phyloP scores from a whole-genome alignment of 208 protist species.

The Trichomonas tenax region DNA sequence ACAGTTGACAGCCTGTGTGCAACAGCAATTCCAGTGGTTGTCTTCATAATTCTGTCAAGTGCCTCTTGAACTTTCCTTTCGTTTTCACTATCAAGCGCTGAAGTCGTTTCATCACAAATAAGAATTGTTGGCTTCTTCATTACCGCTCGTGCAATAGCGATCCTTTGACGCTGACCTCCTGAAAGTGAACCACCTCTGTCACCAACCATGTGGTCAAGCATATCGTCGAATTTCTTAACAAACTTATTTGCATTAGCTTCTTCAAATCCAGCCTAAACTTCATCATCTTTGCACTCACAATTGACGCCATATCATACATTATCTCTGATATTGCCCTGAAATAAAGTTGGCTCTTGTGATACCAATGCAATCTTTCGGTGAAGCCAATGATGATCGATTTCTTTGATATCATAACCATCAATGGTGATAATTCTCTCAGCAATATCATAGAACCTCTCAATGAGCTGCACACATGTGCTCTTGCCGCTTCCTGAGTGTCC shows the following conservation, averaged over 20 bases:
- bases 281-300: neutral
- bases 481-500: conserved; percentile 30
- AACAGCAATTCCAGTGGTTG: neutral
- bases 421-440: conserved; percentile 60
- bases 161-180: neutral
- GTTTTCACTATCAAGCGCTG: neutral
- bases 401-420: conserved; percentile 65
- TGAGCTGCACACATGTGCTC: conserved; percentile 44
- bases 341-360: conserved; percentile 82
- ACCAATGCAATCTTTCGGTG: conserved; percentile 70
- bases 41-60: neutral
- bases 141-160: neutral
- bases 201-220: neutral
- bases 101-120: conserved; percentile 22
- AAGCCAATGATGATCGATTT: conserved; percentile 57
- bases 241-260: neutral
- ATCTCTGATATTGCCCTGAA: conserved; percentile 43
- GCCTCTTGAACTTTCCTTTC: conserved; percentile 8
- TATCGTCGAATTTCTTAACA: neutral
- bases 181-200: neutral
- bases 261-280: neutral
- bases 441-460: conserved; percentile 81
- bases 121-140: conserved; percentile 4
- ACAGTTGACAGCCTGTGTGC: conserved; percentile 16
- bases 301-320: conserved; percentile 44